A percentile compares a stretch with the other conserved stretches of the same genome.
phyloP scores from a whole-genome alignment of 805 yeast species.

The Danielia oregonensis region DNA sequence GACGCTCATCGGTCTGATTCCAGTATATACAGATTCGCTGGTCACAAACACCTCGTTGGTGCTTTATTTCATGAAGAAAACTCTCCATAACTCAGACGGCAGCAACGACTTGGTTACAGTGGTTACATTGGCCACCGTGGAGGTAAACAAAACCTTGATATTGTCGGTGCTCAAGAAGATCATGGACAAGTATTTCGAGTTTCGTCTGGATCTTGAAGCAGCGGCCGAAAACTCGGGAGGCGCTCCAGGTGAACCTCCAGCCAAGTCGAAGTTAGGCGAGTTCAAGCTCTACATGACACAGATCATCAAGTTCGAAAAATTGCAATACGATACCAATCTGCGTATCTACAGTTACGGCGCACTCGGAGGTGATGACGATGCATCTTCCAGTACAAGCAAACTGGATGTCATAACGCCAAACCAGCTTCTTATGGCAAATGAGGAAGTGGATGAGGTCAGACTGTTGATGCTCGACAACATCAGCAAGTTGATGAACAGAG shows the following conservation, averaged over 20 bases:
- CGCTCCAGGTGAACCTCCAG: conserved; percentile 6
- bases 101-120: conserved; percentile 50
- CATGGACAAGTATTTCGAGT: conserved; percentile 46
- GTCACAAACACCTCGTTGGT: conserved; percentile 28
- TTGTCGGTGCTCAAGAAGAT: conserved; percentile 47
- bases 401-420: conserved; percentile 30
- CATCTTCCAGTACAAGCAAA: conserved; percentile 1
- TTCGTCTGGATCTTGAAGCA: conserved; percentile 27
- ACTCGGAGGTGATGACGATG: conserved; percentile 11
- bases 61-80: conserved; percentile 49
- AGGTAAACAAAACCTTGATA: conserved; percentile 43
- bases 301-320: conserved; percentile 52
- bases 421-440: conserved; percentile 39
- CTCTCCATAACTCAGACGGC: conserved; percentile 37
- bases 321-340: conserved; percentile 36
- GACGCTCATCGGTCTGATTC: conserved; percentile 38
- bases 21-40: conserved; percentile 21
- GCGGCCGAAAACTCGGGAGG: conserved; percentile 1
- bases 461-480: conserved; percentile 70
- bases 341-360: conserved; percentile 34
- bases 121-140: conserved; percentile 43
- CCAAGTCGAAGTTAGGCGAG: conserved; percentile 37
- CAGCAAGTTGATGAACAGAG: conserved; percentile 68
- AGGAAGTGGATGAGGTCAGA: conserved; percentile 62
- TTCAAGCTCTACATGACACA: conserved; percentile 56